Percentiles rank a stretch among this genome's conserved stretches.
phyloP scores from a whole-genome alignment of 176 grass and related monocot species.

The Pontederia crassipes region DNA sequence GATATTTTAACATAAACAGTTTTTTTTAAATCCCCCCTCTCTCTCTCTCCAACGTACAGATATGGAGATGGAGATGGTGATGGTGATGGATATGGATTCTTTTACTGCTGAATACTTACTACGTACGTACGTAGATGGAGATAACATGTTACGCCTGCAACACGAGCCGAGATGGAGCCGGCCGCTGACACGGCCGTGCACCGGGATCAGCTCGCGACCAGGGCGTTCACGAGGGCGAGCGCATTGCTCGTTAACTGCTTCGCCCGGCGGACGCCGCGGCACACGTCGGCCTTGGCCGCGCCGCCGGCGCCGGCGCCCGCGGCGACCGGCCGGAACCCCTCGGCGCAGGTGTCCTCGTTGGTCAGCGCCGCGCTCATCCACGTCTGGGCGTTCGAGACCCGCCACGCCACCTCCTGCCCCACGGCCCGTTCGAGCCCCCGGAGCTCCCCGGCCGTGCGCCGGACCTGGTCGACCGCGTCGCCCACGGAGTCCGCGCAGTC shows the following conservation, averaged over 20 bases:
- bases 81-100: no score
- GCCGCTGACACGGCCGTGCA: no score
- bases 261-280: neutral
- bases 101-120: no score
- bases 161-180: no score
- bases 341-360: constrained; percentile 45
- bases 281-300: neutral
- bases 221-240: neutral
- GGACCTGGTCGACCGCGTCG: constrained; percentile 23
- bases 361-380: constrained; percentile 63
- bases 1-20: no score
- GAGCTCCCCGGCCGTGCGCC: constrained; percentile 22
- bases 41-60: no score
- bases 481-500: neutral
- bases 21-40: no score
- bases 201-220: neutral
- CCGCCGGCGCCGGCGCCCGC: neutral
- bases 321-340: constrained; percentile 17
- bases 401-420: constrained; percentile 32
- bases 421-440: constrained; percentile 6
- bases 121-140: no score
- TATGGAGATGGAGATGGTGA: no score
- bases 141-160: no score
- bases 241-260: neutral
- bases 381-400: constrained; percentile 55